phyloP scores from a whole-genome alignment of 2,329 filamentous ascomycete species.

The Calonectria honghensis region DNA sequence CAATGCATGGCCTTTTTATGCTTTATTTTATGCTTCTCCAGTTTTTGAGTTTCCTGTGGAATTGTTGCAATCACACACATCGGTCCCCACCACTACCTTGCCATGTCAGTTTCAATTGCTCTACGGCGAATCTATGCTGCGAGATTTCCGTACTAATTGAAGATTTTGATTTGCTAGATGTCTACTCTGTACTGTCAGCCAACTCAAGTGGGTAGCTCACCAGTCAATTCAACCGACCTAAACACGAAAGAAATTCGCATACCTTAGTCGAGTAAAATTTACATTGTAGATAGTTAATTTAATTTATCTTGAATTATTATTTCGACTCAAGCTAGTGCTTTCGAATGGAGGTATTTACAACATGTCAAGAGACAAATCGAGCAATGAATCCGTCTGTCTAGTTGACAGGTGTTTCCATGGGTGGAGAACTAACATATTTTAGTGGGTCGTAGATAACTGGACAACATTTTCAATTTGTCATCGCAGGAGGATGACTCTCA shows the following conservation, averaged over 20 bases:
- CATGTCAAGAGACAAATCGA: not conserved
- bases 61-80: not conserved
- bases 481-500: not conserved
- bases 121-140: not conserved
- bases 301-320: no score
- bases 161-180: not conserved
- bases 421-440: not conserved
- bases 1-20: no score
- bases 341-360: not conserved
- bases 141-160: not conserved
- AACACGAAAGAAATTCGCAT: no score
- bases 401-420: no score
- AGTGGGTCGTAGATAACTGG: not conserved
- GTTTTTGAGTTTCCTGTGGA: not conserved
- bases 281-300: no score
- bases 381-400: no score
- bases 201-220: no score
- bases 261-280: no score
- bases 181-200: not conserved
- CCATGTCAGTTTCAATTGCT: not conserved
- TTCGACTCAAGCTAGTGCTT: not conserved
- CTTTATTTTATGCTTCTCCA: no score
- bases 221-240: no score
- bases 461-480: not conserved
- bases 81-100: no score